Base-by-base conservation (phyloP, 1,284 basidiomycete genomes). In the Ganoderma lingzhi region DNA sequence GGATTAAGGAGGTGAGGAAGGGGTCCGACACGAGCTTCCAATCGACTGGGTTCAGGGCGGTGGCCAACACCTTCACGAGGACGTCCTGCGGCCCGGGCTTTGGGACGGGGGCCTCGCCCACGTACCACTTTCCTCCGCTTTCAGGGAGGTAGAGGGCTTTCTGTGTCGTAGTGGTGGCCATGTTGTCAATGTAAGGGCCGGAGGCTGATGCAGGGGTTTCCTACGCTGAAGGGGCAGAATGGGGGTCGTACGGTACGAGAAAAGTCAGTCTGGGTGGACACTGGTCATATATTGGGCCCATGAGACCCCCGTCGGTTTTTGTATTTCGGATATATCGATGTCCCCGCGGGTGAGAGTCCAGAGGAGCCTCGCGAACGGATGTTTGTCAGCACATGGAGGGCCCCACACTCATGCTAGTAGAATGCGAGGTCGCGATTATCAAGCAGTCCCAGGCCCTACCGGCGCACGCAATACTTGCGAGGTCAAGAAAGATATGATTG, bases 31-130 rank as follows among this genome's bases (percentile, higher is more conserved):
- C 79, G 30, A 84, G 76, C 70, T 81, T 83, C 64, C 80, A 80
- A 60, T 85, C 84, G 64, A 82, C 73, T 1, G 84, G 84, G 69
- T 85, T 85, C 56, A 85, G 76, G 23, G 79, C 83, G 17, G 80
- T 79, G 2, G 83, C 77, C 41, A 80, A 75, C 55, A 84, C 74
- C 74, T 80, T 82, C 67, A 85, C 77, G 37, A 85, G 80, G 8
- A 85, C 76, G 67, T 85, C 80, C 56, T 80, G 82, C 1, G 80
- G 79, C 19, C 78, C 81, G 5, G 83, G 83, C 42, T 77, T 76
- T 1, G 73, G 75, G 23, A 80, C 71, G 1, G 70, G 69, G 0
- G 55, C 44, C 12, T 65, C 68, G 9, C 70, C 67, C 12, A 81
- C 68, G 30, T 53, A 67, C 32, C 75, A 76, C 9, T 65, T 30